Percentiles rank a stretch among this genome's conserved stretches.
Conservation (phyloP, 345 rosid species). For the Streptanthus diversifolius region DNA sequence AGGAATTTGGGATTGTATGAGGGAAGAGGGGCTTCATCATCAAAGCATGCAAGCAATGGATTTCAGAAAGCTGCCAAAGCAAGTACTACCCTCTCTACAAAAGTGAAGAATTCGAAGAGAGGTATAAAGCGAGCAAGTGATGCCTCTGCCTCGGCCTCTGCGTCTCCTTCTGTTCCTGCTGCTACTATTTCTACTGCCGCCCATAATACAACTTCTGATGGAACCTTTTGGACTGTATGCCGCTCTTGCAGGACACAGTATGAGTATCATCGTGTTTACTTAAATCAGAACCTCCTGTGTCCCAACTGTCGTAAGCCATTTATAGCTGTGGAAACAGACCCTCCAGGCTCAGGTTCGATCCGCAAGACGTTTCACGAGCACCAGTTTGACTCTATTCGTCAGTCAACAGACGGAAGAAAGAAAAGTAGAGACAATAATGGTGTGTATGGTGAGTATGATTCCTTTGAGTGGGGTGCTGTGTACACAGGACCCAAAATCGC, state of each 20-base stretch:
- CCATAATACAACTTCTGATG: constrained; percentile 34
- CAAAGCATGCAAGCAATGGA: constrained; percentile 32
- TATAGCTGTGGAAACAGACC: constrained; percentile 61
- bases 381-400: constrained; percentile 40
- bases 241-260: constrained; percentile 59
- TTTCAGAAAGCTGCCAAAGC: constrained; percentile 39
- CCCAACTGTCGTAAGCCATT: constrained; percentile 63
- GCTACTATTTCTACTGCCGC: constrained; percentile 34
- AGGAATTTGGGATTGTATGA: constrained; percentile 37
- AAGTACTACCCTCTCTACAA: constrained; percentile 21
- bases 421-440: constrained; percentile 26
- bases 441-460: constrained; percentile 29
- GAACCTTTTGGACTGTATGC: constrained; percentile 73
- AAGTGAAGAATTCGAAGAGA: constrained; percentile 44
- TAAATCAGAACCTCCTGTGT: constrained; percentile 63
- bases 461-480: constrained; percentile 35
- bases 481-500: constrained; percentile 42
- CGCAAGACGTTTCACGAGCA: constrained; percentile 52
- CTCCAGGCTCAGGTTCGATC: constrained; percentile 50
- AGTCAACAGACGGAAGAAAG: constrained; percentile 36
- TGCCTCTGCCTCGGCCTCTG: constrained; percentile 3
- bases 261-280: constrained; percentile 59
- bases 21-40: constrained; percentile 37
- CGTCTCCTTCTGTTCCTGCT: constrained; percentile 13
- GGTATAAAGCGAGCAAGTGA: constrained; percentile 36